phyloP scores from a whole-genome alignment of 495 filamentous ascomycete species.

The Penicillium canescens region DNA sequence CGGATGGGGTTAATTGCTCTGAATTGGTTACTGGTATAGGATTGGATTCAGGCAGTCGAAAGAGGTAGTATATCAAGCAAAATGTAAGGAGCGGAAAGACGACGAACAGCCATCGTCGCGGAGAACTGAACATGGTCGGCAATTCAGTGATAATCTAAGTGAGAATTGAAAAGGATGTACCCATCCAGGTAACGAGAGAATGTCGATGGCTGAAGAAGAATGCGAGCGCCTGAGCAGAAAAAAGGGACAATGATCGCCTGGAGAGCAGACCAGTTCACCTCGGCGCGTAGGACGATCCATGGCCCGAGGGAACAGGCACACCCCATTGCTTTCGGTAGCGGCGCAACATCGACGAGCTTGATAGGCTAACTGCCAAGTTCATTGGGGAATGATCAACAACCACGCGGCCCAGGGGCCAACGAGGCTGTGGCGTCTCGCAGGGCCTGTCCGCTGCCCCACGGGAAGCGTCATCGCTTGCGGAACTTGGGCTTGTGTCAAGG shows the following conservation, averaged over 20 bases:
- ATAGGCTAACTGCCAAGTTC: slow-evolving; percentile 19
- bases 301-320: slow-evolving; percentile 8
- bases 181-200: slow-evolving; percentile 10
- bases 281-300: slow-evolving; percentile 20
- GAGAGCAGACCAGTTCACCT: slow-evolving; percentile 10
- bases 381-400: slow-evolving; percentile 24
- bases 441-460: slow-evolving; percentile 23
- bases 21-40: slow-evolving; percentile 1
- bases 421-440: slow-evolving; percentile 17
- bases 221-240: slow-evolving; percentile 11
- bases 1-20: slow-evolving; percentile 9
- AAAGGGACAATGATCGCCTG: slow-evolving; percentile 15
- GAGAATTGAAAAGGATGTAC: slow-evolving; percentile 2
- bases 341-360: slow-evolving; percentile 6
- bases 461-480: slow-evolving; percentile 29
- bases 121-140: slow-evolving; percentile 24
- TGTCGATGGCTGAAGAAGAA: slow-evolving; percentile 6
- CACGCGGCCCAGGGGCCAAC: slow-evolving; percentile 30
- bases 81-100: slow-evolving; percentile 26
- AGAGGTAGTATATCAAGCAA: slow-evolving; percentile 18
- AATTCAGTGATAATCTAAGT: background rate
- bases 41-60: slow-evolving; percentile 12
- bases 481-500: slow-evolving; percentile 9
- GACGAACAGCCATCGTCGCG: slow-evolving; percentile 32
- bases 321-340: slow-evolving; percentile 14